Evolutionary conservation across 257 asterid genomes (phyloP).

Genomic region (Thymus mandschuricus): DNA sequence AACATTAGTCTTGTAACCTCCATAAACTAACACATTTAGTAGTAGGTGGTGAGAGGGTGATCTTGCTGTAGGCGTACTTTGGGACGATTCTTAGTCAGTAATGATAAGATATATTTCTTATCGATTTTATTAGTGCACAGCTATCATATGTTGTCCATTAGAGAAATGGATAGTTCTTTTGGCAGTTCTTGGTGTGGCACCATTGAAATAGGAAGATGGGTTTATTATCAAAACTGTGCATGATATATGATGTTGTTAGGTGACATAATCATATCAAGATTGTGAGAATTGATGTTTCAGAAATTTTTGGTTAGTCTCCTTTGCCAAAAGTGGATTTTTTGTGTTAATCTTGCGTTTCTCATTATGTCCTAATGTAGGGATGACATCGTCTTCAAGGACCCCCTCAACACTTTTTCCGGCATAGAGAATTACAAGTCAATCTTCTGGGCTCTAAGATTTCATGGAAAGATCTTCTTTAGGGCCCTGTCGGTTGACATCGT

Average conservation of each 20-base stretch:
- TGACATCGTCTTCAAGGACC: constrained; percentile 84
- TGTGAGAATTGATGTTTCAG: neutral
- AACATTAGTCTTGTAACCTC: neutral
- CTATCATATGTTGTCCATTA: neutral
- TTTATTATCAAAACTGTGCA: neutral
- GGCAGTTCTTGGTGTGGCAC: constrained; percentile 12
- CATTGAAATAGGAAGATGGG: constrained; percentile 1
- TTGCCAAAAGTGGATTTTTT: constrained; percentile 3
- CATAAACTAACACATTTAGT: neutral
- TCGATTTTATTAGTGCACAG: constrained; percentile 3
- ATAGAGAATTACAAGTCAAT: constrained; percentile 81
- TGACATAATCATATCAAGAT: neutral
- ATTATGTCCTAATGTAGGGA: constrained; percentile 54
- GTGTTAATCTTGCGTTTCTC: constrained; percentile 9
- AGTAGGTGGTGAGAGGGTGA: neutral
- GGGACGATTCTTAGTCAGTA: neutral
- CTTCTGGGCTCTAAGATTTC: constrained; percentile 84
- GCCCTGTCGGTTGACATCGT: constrained; percentile 85
- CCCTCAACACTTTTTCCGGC: constrained; percentile 80
- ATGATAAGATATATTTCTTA: neutral
- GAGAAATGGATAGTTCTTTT: neutral
- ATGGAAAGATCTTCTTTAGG: constrained; percentile 76
- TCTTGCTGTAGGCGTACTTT: neutral
- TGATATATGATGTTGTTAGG: neutral
- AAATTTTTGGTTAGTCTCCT: constrained; percentile 8